Evolutionary conservation across 768 basidiomycete genomes (phyloP).

Genomic region (Lentinula aciculospora): DNA sequence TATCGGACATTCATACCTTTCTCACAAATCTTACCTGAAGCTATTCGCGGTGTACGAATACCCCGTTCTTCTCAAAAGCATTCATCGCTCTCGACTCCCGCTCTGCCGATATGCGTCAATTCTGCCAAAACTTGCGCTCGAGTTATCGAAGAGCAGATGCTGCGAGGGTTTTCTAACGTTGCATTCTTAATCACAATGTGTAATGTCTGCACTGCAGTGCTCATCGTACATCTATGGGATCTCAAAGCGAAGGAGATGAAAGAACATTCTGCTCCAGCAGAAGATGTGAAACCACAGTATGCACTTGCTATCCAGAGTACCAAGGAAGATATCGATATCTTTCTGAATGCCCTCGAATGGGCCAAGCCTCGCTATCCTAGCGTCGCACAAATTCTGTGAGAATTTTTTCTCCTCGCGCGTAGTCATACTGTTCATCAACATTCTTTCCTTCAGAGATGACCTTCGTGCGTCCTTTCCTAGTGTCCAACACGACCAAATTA

Average conservation of each 20-base stretch:
- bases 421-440: background rate
- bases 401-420: background rate
- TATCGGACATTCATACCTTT: slow-evolving; percentile 62
- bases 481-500: background rate
- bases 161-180: slow-evolving; percentile 35
- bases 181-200: slow-evolving; percentile 39
- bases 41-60: slow-evolving; percentile 3
- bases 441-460: background rate
- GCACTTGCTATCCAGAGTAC: slow-evolving; percentile 27
- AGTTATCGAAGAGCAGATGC: slow-evolving; percentile 49
- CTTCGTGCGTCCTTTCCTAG: slow-evolving; percentile 8
- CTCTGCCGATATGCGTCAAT: slow-evolving; percentile 51
- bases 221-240: slow-evolving; percentile 58
- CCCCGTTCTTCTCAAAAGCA: background rate
- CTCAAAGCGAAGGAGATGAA: slow-evolving; percentile 40
- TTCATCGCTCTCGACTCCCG: slow-evolving; percentile 29
- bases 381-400: slow-evolving; percentile 27
- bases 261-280: slow-evolving; percentile 15
- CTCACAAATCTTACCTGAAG: background rate
- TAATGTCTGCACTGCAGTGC: slow-evolving; percentile 44
- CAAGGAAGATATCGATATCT: slow-evolving; percentile 31
- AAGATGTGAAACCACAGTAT: slow-evolving; percentile 29
- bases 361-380: slow-evolving; percentile 28
- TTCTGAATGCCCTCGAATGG: slow-evolving; percentile 38
- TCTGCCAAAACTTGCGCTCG: slow-evolving; percentile 57